A percentile compares a stretch with the other conserved stretches of the same genome.
These are phyloP conservation scores for Microcos paniculata DNA, from an alignment of 345 rosid genomes.

Conservation along the genomic window DNA sequence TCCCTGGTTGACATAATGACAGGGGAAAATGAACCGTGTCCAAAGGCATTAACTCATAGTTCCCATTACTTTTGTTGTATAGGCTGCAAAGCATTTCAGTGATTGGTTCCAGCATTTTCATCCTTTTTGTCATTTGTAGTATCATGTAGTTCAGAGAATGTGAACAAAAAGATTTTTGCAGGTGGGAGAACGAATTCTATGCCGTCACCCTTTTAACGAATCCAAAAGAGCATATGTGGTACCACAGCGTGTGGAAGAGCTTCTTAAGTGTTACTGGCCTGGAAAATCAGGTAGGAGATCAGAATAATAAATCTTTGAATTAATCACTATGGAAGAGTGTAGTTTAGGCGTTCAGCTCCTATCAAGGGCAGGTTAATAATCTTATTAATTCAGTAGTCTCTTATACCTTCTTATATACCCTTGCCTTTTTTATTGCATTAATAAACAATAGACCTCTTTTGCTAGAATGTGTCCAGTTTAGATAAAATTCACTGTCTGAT, in stretches of 20 bases:
- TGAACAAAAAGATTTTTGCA: constrained; percentile 8
- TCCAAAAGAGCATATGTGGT: constrained; percentile 96
- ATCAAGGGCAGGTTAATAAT: background rate
- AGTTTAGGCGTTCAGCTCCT: background rate
- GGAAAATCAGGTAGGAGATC: constrained; percentile 64
- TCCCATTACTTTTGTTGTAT: background rate
- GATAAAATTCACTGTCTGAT: too few relatives aligned
- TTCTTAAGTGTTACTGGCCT: constrained; percentile 90
- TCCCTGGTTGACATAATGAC: constrained; percentile 96
- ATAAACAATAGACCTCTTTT: too few relatives aligned
- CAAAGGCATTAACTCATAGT: constrained; percentile 52
- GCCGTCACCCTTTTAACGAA: constrained; percentile 97
- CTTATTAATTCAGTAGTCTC: background rate
- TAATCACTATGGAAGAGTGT: background rate
- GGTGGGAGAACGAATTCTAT: constrained; percentile 85
- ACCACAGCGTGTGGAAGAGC: constrained; percentile 88
- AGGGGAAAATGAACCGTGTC: constrained; percentile 84
- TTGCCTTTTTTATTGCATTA: too few relatives aligned
- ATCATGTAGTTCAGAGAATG: background rate
- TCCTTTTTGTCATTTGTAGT: background rate
- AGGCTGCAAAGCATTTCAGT: background rate
- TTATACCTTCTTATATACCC: too few relatives aligned
- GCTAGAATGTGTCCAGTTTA: too few relatives aligned
- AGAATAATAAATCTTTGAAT: background rate
- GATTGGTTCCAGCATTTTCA: background rate